These are phyloP conservation scores for Saccharomycopsis fibuligera DNA, from an alignment of 805 yeast genomes.

Conservation along the genomic window DNA sequence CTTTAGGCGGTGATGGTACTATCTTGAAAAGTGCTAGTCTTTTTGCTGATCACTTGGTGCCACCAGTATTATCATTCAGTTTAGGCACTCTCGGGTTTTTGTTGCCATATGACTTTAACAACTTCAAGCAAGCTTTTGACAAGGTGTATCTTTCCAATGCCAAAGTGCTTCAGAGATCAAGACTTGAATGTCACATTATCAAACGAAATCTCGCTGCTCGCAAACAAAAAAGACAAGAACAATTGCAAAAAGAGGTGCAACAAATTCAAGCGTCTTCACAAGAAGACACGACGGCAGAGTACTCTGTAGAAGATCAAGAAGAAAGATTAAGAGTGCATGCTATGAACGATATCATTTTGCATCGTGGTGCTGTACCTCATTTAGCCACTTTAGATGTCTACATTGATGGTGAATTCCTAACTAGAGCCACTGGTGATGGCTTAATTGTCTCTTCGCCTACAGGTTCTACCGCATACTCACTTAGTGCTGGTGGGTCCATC, in stretches of 20 bases:
- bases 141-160: slow-evolving; percentile 64
- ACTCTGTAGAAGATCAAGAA: slow-evolving; percentile 16
- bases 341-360: slow-evolving; percentile 86
- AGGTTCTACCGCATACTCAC: slow-evolving; percentile 89
- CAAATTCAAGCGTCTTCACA: background rate
- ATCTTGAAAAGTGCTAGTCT: slow-evolving; percentile 76
- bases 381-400: slow-evolving; percentile 77
- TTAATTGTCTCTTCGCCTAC: slow-evolving; percentile 83
- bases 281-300: slow-evolving; percentile 2
- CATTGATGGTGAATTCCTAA: slow-evolving; percentile 76
- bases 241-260: background rate
- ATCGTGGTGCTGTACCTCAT: slow-evolving; percentile 84
- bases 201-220: slow-evolving; percentile 23
- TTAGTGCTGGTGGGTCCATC: slow-evolving; percentile 87
- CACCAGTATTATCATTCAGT: slow-evolving; percentile 85
- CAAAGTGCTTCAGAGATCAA: slow-evolving; percentile 64
- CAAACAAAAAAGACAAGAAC: background rate
- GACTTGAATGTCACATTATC: slow-evolving; percentile 71
- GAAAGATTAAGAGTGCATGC: slow-evolving; percentile 51
- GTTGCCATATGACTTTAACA: slow-evolving; percentile 75
- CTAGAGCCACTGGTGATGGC: slow-evolving; percentile 92
- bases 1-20: slow-evolving; percentile 97
- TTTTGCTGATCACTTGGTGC: slow-evolving; percentile 66
- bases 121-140: slow-evolving; percentile 53
- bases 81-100: slow-evolving; percentile 88